Evolutionary conservation across 257 asterid species (phyloP), one percentile per base, ranked within the genome.

Genomic region (Parsonsia alboflavescens): DNA sequence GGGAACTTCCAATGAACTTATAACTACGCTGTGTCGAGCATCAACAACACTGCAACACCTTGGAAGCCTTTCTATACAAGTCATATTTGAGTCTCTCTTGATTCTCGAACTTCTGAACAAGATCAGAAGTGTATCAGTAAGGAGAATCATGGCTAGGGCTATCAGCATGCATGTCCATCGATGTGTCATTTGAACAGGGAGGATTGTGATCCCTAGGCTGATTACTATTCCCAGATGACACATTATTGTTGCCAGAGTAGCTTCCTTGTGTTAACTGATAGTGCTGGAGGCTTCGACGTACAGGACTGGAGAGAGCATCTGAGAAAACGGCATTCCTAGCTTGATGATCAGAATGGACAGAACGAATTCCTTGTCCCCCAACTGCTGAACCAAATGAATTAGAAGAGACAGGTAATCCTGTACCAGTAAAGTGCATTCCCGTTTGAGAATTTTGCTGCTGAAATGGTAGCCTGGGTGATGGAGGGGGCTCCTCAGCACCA

Each of bases 141-240:
- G 85, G 86, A 71, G 89, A 87, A 80, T 87, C 89, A 16, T 85
- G 87, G 46, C 81, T 82, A 13, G 93, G 90, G 83, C 66, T 86
- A 76, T 88, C 89, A 10, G 89, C 77, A 49, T 86, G 93, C 88
- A 88, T 88, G 75, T 88, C 93, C 90, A 88, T 86, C 26, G 88
- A 84, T 50, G 88, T 73, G 69, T 88, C 90, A 6, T 86, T 86
- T 24, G 85, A 88, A 75, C 84, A 78, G 15, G 81, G 90, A 5
- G 83, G 80, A 75, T 81, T 83, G 26, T 79, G 56, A 48, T 86
- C 91, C 76, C 89, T 75, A 79, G 44, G 85, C 56, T 77, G 78
- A 48, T 50, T 16, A 66, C 72, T 70, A 79, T 71, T 85, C 44
- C 84, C 85, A 1, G 48, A 64, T 64, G 70, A 48, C 49, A 64